Evolutionary conservation across 2,329 filamentous ascomycete genomes (phyloP), one percentile per base, ranked within the genome.

Genomic region (Cladorrhinum sp.): DNA sequence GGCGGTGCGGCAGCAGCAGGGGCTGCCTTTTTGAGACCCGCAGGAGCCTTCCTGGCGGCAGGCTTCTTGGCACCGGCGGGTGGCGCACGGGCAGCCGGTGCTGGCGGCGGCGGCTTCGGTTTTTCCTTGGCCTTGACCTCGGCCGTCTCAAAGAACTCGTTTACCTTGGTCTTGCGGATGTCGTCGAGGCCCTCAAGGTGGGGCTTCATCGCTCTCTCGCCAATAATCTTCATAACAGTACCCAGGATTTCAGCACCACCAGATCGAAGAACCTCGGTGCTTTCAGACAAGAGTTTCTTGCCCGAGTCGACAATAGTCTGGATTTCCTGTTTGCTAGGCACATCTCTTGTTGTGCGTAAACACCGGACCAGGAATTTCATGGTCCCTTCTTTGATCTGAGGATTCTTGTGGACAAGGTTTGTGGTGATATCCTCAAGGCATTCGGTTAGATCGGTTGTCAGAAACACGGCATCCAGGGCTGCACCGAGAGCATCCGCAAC

Each of bases 151-250:
- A 86, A 91, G 73, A 86, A 98, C 73, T 99, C 95, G 77, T 96
- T 97, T 73, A 98, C 90, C 75, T 97, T 99, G 64, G 82, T 90
- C 78, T 96, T 98, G 63, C 93, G 86, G 67, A 98, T 98, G 23
- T 99, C 95, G 72, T 99, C 95, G 2, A 99, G 80, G 2, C 92
- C 92, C 65, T 97, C 94, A 16, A 99, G 78, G 73, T 96, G 90
- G 8, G 91, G 89, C 49, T 90, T 92, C 95, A 99, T 99, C 57
- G 91, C 91, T 60, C 95, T 86, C 75, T 99, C 96, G 48, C 95
- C 94, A 78, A 98, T 91, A 59, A 99, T 98, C 78, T 98, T 99
- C 95, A 97, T 98, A 55, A 99, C 76, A 0, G 93, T 96, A 65
- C 96, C 95, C 2, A 99, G 80, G 33, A 95, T 87, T 74, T 99